Base-by-base conservation (phyloP, 1,284 basidiomycete genomes). In the Apiotrichum brassicae region DNA sequence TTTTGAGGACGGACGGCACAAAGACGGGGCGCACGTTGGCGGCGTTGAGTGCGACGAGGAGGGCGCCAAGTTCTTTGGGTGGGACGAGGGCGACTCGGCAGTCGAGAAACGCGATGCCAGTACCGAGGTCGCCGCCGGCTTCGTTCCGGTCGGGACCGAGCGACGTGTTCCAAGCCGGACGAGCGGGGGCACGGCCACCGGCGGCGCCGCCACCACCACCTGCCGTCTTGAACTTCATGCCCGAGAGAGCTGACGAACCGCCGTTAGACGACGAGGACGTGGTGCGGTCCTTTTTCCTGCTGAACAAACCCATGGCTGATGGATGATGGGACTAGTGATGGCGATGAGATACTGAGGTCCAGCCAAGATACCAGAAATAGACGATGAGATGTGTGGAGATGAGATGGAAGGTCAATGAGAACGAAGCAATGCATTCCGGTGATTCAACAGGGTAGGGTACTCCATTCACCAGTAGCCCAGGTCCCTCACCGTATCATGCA, bases 51-150 rank as follows among this genome's bases (percentile, higher is more conserved):
- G 55, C 55, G 34, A 41, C 33, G 22, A 56, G 51, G n/a, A 56
- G 51, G 37, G 37, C 37, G 23, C 51, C 55, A 22, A 56, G 48
- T 39, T 56, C 55, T 23, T 47, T 46, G 6, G 33, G 43, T 8
- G 51, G 43, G 7, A 46, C 45, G 19, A 50, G 28, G 8, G 42
- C 42, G 14, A 56, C 51, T 12, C 49, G 51, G 28, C 42, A 43
- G 48, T 56, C 55, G 33, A 56, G 40, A 30, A 56, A 56, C 5
- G 44, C 48, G n/a, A 56, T 28, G 18, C 55, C 55, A 4, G 39
- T 41, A 11, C 41, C 37, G 4, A 22, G 26, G 22, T 44, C 33
- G 30, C 28, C 38, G 18, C 23, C 32, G 9, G 30, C 20, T 9
- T 26, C 33, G 18, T 47, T 45, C 16, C 41, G 19, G 43, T 56